These are phyloP conservation scores for Candida khao-thaluensis DNA, from an alignment of 805 yeast genomes.

Conservation along the genomic window DNA sequence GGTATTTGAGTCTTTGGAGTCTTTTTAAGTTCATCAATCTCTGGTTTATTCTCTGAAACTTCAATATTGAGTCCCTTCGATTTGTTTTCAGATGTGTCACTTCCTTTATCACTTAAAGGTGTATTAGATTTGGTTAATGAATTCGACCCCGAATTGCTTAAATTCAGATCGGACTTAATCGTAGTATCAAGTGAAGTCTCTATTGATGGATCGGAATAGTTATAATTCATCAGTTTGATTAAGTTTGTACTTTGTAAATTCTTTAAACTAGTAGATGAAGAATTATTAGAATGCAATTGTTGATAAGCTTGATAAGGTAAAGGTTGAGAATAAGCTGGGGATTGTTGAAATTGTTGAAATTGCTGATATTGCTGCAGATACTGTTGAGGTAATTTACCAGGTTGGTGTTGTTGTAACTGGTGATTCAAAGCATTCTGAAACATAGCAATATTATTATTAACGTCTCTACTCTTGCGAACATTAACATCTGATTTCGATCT, in stretches of 20 bases:
- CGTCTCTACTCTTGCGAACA: slow-evolving; percentile 10
- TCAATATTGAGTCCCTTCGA: not conserved
- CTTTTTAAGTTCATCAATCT: not conserved
- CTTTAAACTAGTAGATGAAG: slow-evolving; percentile 17
- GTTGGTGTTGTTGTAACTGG: slow-evolving; percentile 16
- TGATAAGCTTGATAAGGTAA: slow-evolving; percentile 13
- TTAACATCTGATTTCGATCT: slow-evolving; percentile 12
- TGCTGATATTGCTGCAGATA: slow-evolving; percentile 17
- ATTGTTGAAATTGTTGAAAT: slow-evolving; percentile 14
- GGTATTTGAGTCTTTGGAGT: slow-evolving; percentile 6
- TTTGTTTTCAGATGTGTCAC: not conserved
- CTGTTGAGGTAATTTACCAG: slow-evolving; percentile 17
- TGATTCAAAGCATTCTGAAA: slow-evolving; percentile 17
- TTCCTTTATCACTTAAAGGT: slow-evolving; percentile 12
- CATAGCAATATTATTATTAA: slow-evolving; percentile 15
- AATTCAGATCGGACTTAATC: slow-evolving; percentile 12
- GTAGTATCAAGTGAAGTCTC: slow-evolving; percentile 8
- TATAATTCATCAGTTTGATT: slow-evolving; percentile 10
- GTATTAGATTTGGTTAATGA: slow-evolving; percentile 15
- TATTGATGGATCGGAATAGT: slow-evolving; percentile 10
- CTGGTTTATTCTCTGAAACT: not conserved
- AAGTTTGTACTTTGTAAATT: slow-evolving; percentile 15
- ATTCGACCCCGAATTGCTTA: slow-evolving; percentile 3
- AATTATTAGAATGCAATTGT: slow-evolving; percentile 13
- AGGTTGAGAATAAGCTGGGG: slow-evolving; percentile 5